Base-by-base conservation (phyloP, 306 rosid genomes). In the Leucaena leucocephala region DNA sequence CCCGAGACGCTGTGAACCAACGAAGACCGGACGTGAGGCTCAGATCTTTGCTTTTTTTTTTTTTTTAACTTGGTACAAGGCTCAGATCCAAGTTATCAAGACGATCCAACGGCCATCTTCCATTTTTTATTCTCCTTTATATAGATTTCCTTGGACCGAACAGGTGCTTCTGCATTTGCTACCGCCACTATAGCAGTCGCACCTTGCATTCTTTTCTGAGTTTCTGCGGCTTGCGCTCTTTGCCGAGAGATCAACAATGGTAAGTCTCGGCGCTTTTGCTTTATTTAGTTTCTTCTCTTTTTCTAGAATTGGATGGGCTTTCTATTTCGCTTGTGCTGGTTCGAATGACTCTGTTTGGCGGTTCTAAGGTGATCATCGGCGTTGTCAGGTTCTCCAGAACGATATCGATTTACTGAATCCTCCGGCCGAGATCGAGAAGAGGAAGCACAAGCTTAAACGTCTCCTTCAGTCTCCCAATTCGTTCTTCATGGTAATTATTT, bases 401-500 rank as follows among this genome's bases (percentile, higher is more conserved):
- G 84, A 81, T 33, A 69, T 81, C 16, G 84, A 81, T 81, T 52
- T 81, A 33, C 39, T 76, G 34, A 81, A 76, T 35, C 84, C 84
- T 22, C 84, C 84, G 5, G 73, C 61, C 0, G 84, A 81, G n/a
- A 70, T 69, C n/a, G 84, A 81, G 66, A 81, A 76, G 77, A 81
- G 81, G 49, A 81, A 76, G 77, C 84, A 81, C 68, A 81, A 81
- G 21, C 84, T 81, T 46, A 81, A 81, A 38, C 81, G 84, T 4
- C 81, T 81, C 1, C 81, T 81, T 5, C 84, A 69, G 16, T 81
- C 84, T 4, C 84, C 84, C 2, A 81, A 81, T 27, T 81, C 84
- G 0, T 85, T 86, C 81, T 84, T 86, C 91, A 91, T 84, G 77
- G 94, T 87, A 79, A 79, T 80, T 11, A 4, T 19, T 21, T 11